Conservation (phyloP, 176 grass and related monocot species). For the Oryza rufipogon region DNA sequence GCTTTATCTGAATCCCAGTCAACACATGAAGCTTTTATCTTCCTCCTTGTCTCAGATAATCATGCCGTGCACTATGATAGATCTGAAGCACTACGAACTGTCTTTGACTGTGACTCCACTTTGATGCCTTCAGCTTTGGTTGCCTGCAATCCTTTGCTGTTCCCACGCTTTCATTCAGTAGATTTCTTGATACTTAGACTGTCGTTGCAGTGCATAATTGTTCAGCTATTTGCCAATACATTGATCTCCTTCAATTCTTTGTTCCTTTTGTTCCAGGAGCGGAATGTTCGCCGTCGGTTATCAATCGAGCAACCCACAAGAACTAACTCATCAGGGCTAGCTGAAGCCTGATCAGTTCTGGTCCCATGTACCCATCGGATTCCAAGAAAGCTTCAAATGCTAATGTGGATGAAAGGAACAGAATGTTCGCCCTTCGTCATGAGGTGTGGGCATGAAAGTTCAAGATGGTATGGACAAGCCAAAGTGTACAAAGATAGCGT, state of each 20-base stretch:
- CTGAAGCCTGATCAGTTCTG: neutral
- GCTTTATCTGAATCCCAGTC: neutral
- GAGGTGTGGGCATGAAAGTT: neutral
- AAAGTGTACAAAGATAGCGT: neutral
- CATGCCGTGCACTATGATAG: conserved; percentile 19
- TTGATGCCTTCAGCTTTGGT: conserved; percentile 17
- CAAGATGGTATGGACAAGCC: neutral
- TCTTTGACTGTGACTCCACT: neutral
- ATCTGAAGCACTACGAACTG: conserved; percentile 9
- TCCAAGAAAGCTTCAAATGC: conserved; percentile 5
- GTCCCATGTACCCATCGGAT: neutral
- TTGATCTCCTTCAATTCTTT: conserved; percentile 30
- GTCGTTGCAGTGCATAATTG: too few species aligned
- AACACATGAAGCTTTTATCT: conserved; percentile 21
- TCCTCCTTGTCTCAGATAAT: conserved; percentile 1
- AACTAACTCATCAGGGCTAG: conserved; percentile 34
- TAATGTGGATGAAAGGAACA: neutral
- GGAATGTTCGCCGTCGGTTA: conserved; percentile 37
- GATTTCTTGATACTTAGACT: neutral
- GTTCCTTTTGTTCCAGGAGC: conserved; percentile 34
- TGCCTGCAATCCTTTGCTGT: neutral
- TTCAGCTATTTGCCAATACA: conserved; percentile 1
- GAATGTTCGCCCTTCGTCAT: neutral
- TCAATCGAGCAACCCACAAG: conserved; percentile 36
- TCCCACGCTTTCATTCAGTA: neutral